Percentiles rank a stretch among this genome's conserved stretches.
phyloP scores from a whole-genome alignment of 345 rosid species.

The Gossypium mustelinum region DNA sequence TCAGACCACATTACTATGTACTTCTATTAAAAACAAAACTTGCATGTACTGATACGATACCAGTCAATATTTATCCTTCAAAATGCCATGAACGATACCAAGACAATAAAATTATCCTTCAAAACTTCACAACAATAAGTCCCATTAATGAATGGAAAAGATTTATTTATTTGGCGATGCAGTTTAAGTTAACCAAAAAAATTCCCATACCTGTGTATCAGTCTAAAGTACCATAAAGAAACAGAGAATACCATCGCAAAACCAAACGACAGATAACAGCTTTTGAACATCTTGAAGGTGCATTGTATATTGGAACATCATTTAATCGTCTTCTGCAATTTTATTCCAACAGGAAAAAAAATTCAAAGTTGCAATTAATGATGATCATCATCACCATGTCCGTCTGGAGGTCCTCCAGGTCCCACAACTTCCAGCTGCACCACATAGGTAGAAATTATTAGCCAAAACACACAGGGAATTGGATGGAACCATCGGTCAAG shows the following conservation, averaged over 20 bases:
- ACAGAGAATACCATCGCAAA: neutral
- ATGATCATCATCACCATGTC: constrained; percentile 62
- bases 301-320: constrained; percentile 30
- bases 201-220: constrained; percentile 19
- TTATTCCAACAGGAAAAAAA: constrained; percentile 29
- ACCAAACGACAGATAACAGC: neutral
- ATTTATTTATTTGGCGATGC: constrained; percentile 34
- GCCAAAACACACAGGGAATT: neutral
- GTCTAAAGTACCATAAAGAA: constrained; percentile 1
- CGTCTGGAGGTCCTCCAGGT: constrained; percentile 87
- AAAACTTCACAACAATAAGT: constrained; percentile 15
- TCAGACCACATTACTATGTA: no score
- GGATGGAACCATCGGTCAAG: neutral
- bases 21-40: neutral
- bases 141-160: constrained; percentile 33
- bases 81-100: neutral
- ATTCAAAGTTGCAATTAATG: constrained; percentile 33
- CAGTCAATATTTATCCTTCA: neutral
- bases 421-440: constrained; percentile 88
- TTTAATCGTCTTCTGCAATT: constrained; percentile 33
- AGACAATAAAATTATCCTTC: constrained; percentile 9
- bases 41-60: neutral
- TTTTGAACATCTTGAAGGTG: constrained; percentile 22
- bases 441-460: constrained; percentile 13
- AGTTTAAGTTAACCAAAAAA: constrained; percentile 21